Percentiles rank a stretch among this genome's conserved stretches.
phyloP scores from a whole-genome alignment of 148 eudicot species.

The Rheum nobile region DNA sequence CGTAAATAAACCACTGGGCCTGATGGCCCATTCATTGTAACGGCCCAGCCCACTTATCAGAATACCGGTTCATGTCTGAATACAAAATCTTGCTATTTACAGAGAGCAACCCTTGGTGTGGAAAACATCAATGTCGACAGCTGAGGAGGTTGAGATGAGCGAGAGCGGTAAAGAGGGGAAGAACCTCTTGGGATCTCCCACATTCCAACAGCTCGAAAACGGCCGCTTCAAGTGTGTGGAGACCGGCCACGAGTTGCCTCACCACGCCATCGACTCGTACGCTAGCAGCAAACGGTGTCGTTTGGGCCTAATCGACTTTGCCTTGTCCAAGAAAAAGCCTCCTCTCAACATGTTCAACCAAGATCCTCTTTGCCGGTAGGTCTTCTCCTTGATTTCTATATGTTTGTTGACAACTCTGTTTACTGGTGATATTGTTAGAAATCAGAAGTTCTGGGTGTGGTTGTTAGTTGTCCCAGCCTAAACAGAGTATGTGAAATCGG shows the following conservation, averaged over 20 bases:
- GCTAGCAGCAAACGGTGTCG: constrained; percentile 67
- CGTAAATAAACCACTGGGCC: no score
- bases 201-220: constrained; percentile 53
- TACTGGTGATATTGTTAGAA: background rate
- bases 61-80: no score
- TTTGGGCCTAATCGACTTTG: constrained; percentile 72
- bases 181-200: constrained; percentile 56
- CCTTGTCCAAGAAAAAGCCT: constrained; percentile 47
- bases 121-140: constrained; percentile 12
- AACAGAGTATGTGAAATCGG: background rate
- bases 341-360: constrained; percentile 78
- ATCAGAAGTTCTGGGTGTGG: background rate
- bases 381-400: background rate
- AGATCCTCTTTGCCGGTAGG: constrained; percentile 56
- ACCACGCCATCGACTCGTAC: constrained; percentile 46
- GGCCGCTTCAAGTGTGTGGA: constrained; percentile 70
- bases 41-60: no score
- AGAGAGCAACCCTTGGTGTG: background rate
- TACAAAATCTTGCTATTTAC: no score
- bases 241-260: constrained; percentile 79
- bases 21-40: no score
- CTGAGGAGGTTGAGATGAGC: constrained; percentile 7
- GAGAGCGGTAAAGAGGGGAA: constrained; percentile 38
- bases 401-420: background rate
- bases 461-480: background rate